A percentile compares a stretch with the other conserved stretches of the same genome.
phyloP scores from a whole-genome alignment of 1,284 basidiomycete genomes.

The Marasmius sp. region DNA sequence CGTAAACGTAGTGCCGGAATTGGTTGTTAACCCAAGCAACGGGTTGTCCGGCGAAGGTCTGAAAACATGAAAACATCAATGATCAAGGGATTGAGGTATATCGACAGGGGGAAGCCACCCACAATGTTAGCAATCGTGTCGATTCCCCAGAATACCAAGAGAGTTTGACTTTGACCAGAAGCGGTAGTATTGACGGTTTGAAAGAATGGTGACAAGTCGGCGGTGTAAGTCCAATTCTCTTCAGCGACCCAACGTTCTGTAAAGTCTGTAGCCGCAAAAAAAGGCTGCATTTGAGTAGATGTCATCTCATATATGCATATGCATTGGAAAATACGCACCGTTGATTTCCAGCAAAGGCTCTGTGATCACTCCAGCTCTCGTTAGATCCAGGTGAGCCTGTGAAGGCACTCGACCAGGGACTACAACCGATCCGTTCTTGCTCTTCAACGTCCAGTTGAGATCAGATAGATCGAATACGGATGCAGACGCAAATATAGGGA shows the following conservation, averaged over 20 bases:
- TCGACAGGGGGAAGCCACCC: neutral
- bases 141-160: constrained; percentile 61
- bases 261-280: constrained; percentile 45
- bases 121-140: constrained; percentile 59
- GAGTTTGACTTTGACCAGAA: constrained; percentile 31
- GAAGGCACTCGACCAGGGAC: constrained; percentile 55
- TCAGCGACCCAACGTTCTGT: constrained; percentile 57
- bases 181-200: constrained; percentile 18
- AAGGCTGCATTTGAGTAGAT: too few relatives aligned
- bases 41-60: constrained; percentile 52
- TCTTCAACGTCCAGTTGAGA: constrained; percentile 52
- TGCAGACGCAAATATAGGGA: constrained; percentile 12
- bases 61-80: too few relatives aligned
- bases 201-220: constrained; percentile 47
- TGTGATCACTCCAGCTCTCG: constrained; percentile 51
- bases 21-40: constrained; percentile 60
- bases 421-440: constrained; percentile 51
- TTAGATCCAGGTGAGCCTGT: constrained; percentile 54
- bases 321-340: constrained; percentile 36
- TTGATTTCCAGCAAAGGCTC: constrained; percentile 57
- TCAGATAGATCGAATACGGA: constrained; percentile 40
- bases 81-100: too few relatives aligned
- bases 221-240: constrained; percentile 65
- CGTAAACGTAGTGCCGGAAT: constrained; percentile 56
- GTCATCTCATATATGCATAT: too few relatives aligned